A percentile compares a stretch with the other conserved stretches of the same genome.
Conservation (phyloP, 352 stramenopile genomes). For the Pythium insidiosum region DNA sequence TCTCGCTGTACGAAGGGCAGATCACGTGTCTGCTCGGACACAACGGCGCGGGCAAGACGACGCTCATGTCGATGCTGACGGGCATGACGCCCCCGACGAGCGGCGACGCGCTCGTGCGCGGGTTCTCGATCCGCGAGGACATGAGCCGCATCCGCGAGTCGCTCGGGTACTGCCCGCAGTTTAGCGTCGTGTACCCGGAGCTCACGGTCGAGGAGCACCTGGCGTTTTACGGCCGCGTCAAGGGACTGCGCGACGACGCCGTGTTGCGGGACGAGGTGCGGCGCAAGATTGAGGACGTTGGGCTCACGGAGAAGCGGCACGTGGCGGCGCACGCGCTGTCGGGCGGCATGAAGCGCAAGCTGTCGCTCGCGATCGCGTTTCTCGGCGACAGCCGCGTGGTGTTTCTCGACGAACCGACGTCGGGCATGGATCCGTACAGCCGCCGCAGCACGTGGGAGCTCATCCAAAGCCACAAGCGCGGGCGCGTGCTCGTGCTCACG, state of each 20-base stretch:
- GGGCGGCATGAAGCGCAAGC: conserved; percentile 72
- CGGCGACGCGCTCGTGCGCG: conserved; percentile 50
- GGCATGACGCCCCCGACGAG: conserved; percentile 52
- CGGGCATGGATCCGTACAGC: conserved; percentile 92
- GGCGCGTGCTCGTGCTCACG: conserved; percentile 81
- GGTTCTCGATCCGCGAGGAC: conserved; percentile 46
- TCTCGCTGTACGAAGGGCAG: conserved; percentile 91
- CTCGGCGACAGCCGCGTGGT: conserved; percentile 66
- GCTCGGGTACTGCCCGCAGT: conserved; percentile 95
- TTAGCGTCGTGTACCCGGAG: conserved; percentile 94
- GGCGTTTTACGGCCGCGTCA: conserved; percentile 89
- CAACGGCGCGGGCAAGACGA: conserved; percentile 93
- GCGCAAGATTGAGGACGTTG: conserved; percentile 84
- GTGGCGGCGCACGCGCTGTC: conserved; percentile 48
- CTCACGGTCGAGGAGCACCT: conserved; percentile 96
- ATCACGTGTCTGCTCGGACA: conserved; percentile 93
- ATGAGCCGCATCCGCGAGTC: conserved; percentile 86
- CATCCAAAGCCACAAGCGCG: conserved; percentile 43
- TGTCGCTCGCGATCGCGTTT: conserved; percentile 73
- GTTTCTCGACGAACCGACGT: conserved; percentile 88
- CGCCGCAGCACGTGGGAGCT: conserved; percentile 82
- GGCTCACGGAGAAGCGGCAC: conserved; percentile 82
- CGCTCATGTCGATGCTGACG: conserved; percentile 74
- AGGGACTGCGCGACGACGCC: conserved; percentile 43
- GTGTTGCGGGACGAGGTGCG: conserved; percentile 24